Conservation (phyloP, 805 yeast species). For the Barnettozyma sucrosica region DNA sequence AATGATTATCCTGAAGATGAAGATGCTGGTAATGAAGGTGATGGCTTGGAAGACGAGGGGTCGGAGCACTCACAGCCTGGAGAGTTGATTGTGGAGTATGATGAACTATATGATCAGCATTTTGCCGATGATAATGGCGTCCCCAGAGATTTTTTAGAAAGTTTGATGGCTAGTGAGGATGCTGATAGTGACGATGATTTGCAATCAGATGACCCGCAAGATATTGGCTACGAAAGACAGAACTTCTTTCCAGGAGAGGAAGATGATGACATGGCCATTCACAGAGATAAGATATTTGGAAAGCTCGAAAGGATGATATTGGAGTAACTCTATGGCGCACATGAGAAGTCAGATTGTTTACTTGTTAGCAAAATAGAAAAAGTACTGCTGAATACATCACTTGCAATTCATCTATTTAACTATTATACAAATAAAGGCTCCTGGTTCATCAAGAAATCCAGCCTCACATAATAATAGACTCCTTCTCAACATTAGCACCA, state of each 20-base stretch:
- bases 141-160: conserved; percentile 4
- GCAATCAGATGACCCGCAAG: conserved; percentile 38
- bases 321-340: neutral
- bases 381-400: neutral
- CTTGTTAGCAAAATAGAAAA: neutral
- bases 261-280: conserved; percentile 45
- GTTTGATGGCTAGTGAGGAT: conserved; percentile 11
- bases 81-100: conserved; percentile 1
- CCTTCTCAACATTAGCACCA: conserved; percentile 93
- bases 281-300: conserved; percentile 36
- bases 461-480: conserved; percentile 87
- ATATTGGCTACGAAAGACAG: conserved; percentile 37
- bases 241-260: conserved; percentile 51
- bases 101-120: conserved; percentile 6
- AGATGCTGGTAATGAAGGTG: conserved; percentile 41
- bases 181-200: conserved; percentile 43
- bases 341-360: neutral
- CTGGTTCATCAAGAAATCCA: neutral
- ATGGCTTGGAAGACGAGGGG: conserved; percentile 11
- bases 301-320: conserved; percentile 47
- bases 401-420: neutral
- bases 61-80: conserved; percentile 2
- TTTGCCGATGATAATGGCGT: conserved; percentile 1
- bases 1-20: conserved; percentile 97
- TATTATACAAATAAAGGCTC: neutral